Percentiles rank a stretch among this genome's conserved stretches.
phyloP scores from a whole-genome alignment of 2,329 filamentous ascomycete species.

The Elsinoe perseae region DNA sequence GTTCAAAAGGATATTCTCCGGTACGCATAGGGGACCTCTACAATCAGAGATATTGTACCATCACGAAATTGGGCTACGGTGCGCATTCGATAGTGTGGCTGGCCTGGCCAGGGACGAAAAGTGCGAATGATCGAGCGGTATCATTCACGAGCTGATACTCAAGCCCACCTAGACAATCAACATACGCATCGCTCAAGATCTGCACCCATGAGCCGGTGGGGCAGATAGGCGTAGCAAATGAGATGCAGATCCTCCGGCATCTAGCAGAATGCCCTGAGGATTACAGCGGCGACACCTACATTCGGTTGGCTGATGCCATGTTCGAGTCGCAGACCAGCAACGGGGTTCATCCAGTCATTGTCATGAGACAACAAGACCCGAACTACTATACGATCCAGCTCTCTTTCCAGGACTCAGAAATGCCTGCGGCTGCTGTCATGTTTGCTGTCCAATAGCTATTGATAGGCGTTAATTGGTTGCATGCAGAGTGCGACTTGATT shows the following conservation, averaged over 20 bases:
- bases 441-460: not conserved
- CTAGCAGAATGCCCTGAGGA: not conserved
- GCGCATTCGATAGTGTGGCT: conserved; percentile 33
- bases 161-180: not conserved
- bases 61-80: conserved; percentile 34
- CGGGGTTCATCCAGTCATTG: not conserved
- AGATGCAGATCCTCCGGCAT: not conserved
- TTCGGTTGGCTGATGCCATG: not conserved
- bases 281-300: not conserved
- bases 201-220: not conserved
- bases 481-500: conserved; percentile 23
- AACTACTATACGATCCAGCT: not conserved
- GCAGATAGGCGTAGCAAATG: not conserved
- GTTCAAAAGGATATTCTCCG: conserved; percentile 21
- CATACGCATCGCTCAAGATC: not conserved
- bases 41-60: conserved; percentile 30
- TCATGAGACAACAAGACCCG: not conserved
- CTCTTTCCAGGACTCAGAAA: not conserved
- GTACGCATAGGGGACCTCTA: conserved; percentile 28
- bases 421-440: not conserved
- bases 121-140: no score
- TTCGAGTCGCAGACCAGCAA: not conserved
- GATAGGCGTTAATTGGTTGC: conserved; percentile 21
- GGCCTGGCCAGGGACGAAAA: conserved; percentile 29
- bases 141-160: no score